phyloP scores from a whole-genome alignment of 176 grass and related monocot species.

The Avena atlantica region DNA sequence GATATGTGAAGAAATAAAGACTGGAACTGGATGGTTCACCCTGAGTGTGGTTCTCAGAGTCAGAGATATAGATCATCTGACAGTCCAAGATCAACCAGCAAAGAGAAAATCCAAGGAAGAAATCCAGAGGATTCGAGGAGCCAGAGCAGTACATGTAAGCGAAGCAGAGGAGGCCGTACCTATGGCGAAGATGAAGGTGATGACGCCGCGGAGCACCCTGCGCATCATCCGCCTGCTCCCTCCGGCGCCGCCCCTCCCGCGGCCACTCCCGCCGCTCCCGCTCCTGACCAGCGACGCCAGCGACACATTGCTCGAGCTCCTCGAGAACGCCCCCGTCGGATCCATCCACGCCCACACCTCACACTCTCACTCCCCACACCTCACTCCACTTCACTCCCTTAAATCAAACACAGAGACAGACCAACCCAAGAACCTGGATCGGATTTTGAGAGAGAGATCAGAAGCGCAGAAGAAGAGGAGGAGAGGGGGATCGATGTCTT shows the following conservation, averaged over 20 bases:
- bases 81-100: background rate
- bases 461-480: too few species aligned
- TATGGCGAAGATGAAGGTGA: conserved; percentile 93
- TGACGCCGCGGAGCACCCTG: conserved; percentile 68
- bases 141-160: too few species aligned
- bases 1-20: background rate
- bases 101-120: background rate
- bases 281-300: conserved; percentile 43
- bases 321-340: conserved; percentile 46
- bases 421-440: background rate
- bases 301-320: conserved; percentile 41
- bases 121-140: background rate
- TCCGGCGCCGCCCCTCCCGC: conserved; percentile 20
- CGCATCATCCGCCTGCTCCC: conserved; percentile 48
- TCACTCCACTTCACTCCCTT: background rate
- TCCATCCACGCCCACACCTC: conserved; percentile 29
- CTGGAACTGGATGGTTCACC: too few species aligned
- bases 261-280: conserved; percentile 18
- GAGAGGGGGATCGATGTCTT: background rate
- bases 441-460: background rate
- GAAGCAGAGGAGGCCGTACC: conserved; percentile 31
- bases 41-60: too few species aligned
- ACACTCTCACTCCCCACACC: background rate
- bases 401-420: too few species aligned
- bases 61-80: background rate